Base-by-base conservation (phyloP, 2,329 filamentous ascomycete genomes). In the Mollisia scopiformis region DNA sequence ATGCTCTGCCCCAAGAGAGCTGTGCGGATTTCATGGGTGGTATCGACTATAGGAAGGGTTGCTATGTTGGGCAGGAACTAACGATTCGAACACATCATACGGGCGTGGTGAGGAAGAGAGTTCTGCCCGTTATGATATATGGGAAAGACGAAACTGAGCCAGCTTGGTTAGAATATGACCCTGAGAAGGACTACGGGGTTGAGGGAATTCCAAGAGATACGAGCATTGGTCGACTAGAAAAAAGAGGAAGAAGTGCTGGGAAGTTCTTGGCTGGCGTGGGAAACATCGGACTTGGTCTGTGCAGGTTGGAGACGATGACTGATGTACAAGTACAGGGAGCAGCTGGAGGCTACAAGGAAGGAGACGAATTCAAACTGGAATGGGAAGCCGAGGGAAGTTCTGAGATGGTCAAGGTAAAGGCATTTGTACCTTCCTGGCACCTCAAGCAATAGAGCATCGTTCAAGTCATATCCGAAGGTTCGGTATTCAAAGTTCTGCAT, bases 61-160 rank as follows among this genome's bases (percentile, higher is more conserved):
- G 95, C 77, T 99, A 99, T 75, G 87, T 98, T 7, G 95, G 95
- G 0, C 95, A 99, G 77, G 95, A 99, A 76, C 83, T 99, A 65
- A 98, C 95, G 1, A 97, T 98, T 66, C 89, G 95, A 43, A 99
- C 95, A 1, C 90, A 93, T 74, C 95, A 99, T 76, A 93, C 90
- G 13, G 95, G 95, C 23, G 92, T 99, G 16, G 92, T 99, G 41
- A 84, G 95, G 63, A 97, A 97, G 81, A 84, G 95, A 53, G 86
- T 98, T 53, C 75, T 99, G 55, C 95, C 95, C 0, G 88, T 94
- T 33, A 78, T 89, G 66, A 72, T 97, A 16, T 95, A 94, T 74
- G 78, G 78, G 6, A 74, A 74, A 6, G 77, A 78, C 35, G 75
- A 77, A 27, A 70, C 71, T 2, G 69, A 74, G 21, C 72, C 81